Evolutionary conservation across 768 basidiomycete genomes (phyloP).

Genomic region (Serpula lacrymans): DNA sequence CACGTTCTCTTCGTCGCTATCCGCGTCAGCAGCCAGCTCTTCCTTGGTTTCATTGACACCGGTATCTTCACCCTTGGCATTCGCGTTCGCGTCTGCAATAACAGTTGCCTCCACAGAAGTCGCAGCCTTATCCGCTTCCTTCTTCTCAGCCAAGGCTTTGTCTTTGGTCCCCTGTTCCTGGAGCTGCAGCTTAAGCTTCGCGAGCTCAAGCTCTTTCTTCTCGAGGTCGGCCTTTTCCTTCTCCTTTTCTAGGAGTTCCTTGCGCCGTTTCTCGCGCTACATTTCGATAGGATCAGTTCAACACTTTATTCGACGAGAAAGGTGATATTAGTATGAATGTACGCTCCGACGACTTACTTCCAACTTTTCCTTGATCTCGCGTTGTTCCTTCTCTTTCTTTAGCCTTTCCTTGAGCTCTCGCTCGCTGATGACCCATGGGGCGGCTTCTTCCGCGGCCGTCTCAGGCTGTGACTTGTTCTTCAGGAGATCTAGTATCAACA

Average conservation of each 20-base stretch:
- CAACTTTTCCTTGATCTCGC: conserved; percentile 62
- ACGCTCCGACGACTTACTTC: conserved; percentile 46
- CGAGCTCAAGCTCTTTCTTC: conserved; percentile 59
- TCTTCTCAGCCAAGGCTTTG: conserved; percentile 41
- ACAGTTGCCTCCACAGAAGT: neutral
- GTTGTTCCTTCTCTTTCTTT: conserved; percentile 68
- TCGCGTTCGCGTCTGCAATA: conserved; percentile 6
- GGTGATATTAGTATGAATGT: conserved; percentile 8
- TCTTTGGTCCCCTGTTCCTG: conserved; percentile 52
- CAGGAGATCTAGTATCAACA: conserved; percentile 55
- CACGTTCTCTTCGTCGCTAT: conserved; percentile 41
- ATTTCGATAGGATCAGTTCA: conserved; percentile 8
- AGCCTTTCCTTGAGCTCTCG: conserved; percentile 72
- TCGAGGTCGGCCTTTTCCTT: conserved; percentile 61
- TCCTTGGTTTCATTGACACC: no score
- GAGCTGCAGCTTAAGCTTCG: conserved; percentile 48
- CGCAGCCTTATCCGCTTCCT: conserved; percentile 36
- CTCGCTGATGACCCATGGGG: conserved; percentile 72
- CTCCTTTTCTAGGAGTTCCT: conserved; percentile 44
- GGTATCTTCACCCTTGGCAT: conserved; percentile 23
- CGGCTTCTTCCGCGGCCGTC: conserved; percentile 62
- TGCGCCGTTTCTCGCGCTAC: conserved; percentile 43
- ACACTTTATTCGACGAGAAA: conserved; percentile 2
- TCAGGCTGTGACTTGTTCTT: conserved; percentile 85
- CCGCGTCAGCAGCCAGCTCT: conserved; percentile 33